phyloP scores from a whole-genome alignment of 768 basidiomycete genomes.

The Auriscalpium orientale region DNA sequence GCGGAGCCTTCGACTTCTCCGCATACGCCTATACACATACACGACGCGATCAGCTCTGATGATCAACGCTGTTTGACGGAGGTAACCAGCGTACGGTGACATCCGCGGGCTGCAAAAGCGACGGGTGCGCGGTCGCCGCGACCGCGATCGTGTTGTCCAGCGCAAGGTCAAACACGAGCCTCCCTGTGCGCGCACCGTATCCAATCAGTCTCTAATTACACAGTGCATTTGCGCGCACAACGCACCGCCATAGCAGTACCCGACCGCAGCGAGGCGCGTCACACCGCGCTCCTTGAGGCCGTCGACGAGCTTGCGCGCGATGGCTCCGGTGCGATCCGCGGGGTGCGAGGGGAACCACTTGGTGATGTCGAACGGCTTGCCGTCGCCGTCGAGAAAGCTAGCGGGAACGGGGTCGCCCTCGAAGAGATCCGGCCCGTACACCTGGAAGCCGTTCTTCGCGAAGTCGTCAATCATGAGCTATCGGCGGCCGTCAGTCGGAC shows the following conservation, averaged over 20 bases:
- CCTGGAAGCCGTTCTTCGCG: constrained; percentile 30
- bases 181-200: neutral
- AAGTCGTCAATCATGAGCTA: constrained; percentile 39
- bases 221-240: neutral
- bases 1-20: constrained; percentile 28
- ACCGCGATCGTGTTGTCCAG: constrained; percentile 34
- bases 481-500: neutral
- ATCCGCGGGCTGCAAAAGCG: constrained; percentile 31
- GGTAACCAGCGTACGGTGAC: constrained; percentile 24
- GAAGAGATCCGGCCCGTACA: constrained; percentile 13
- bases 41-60: neutral
- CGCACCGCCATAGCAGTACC: constrained; percentile 22
- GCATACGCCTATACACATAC: constrained; percentile 25
- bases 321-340: constrained; percentile 9
- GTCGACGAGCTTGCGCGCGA: constrained; percentile 18
- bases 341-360: constrained; percentile 14
- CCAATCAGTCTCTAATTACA: neutral
- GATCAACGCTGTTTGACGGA: no score
- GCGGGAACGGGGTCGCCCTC: constrained; percentile 20
- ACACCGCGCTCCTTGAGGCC: constrained; percentile 26
- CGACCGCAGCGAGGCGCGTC: constrained; percentile 20
- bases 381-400: constrained; percentile 12
- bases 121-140: constrained; percentile 39
- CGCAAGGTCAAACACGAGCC: constrained; percentile 28
- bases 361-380: neutral